Conservation (phyloP, 352 stramenopile genomes). For the Globisporangium takayamanum region DNA sequence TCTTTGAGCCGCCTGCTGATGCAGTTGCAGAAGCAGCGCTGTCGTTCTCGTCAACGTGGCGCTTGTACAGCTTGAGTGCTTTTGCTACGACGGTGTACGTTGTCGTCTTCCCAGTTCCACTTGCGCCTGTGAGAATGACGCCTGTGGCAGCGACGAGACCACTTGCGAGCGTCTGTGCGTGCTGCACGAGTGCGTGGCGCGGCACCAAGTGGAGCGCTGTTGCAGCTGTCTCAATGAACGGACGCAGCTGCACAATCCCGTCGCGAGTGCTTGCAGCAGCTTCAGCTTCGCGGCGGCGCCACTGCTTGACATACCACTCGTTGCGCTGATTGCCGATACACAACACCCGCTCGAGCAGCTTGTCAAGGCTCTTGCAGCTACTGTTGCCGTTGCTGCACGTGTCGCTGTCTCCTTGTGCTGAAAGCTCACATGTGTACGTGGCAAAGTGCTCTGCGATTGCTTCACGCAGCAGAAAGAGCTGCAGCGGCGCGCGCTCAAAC, state of each 20-base stretch:
- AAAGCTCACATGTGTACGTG: neutral
- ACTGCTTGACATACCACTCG: constrained; percentile 24
- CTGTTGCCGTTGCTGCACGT: too few species aligned
- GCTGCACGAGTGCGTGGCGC: constrained; percentile 17
- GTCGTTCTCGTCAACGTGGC: neutral
- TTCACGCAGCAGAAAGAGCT: constrained; percentile 9
- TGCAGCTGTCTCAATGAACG: neutral
- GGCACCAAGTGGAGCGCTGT: constrained; percentile 14
- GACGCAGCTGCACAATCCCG: neutral
- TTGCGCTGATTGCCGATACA: constrained; percentile 3
- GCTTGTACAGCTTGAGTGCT: constrained; percentile 18
- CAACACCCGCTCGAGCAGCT: constrained; percentile 9
- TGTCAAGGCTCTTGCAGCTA: neutral
- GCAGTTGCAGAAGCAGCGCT: too few species aligned
- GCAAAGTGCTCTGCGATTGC: constrained; percentile 8
- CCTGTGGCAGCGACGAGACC: constrained; percentile 10
- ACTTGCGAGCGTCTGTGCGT: constrained; percentile 8
- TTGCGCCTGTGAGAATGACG: constrained; percentile 18
- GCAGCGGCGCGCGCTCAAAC: constrained; percentile 10
- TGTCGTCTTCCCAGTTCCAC: constrained; percentile 33
- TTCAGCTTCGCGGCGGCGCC: constrained; percentile 1
- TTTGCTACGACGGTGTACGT: constrained; percentile 28
- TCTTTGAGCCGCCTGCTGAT: too few species aligned
- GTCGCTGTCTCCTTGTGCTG: too few species aligned
- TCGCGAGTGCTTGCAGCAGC: neutral